Evolutionary conservation across 2,329 filamentous ascomycete genomes (phyloP).

Genomic region (Mycocentrospora acerina): DNA sequence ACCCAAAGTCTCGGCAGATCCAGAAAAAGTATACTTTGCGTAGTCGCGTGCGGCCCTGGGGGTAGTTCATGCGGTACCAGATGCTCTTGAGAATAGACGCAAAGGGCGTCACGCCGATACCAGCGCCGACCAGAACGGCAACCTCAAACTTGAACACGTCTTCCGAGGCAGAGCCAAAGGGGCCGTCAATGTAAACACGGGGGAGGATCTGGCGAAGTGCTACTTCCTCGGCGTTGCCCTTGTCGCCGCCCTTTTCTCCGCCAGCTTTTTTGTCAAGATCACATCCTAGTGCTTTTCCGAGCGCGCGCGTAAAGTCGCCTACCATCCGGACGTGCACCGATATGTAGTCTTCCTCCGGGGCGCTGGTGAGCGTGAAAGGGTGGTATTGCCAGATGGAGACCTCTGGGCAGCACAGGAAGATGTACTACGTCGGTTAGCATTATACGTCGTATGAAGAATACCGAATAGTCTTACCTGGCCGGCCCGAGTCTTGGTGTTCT

Average conservation of each 20-base stretch:
- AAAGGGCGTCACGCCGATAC: constrained; percentile 56
- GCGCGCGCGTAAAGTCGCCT: constrained; percentile 75
- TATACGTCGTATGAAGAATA: neutral
- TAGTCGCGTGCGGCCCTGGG: constrained; percentile 74
- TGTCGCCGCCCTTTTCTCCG: constrained; percentile 44
- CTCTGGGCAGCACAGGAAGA: constrained; percentile 84
- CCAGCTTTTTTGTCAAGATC: constrained; percentile 63
- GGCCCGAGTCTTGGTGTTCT: constrained; percentile 76
- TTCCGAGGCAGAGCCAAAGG: constrained; percentile 82
- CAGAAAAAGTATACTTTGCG: constrained; percentile 92
- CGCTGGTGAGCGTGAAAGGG: constrained; percentile 82
- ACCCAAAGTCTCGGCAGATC: constrained; percentile 85
- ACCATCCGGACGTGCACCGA: constrained; percentile 81
- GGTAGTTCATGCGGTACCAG: constrained; percentile 92
- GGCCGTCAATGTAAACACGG: constrained; percentile 79
- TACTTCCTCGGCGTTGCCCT: constrained; percentile 60
- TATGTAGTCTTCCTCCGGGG: constrained; percentile 87
- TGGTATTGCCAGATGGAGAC: constrained; percentile 88
- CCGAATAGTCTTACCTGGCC: constrained; percentile 56
- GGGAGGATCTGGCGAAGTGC: constrained; percentile 75
- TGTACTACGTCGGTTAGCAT: constrained; percentile 57
- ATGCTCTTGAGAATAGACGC: constrained; percentile 71
- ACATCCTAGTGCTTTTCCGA: constrained; percentile 73
- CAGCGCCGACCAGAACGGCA: constrained; percentile 52
- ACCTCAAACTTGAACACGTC: constrained; percentile 75